Percentiles rank a stretch among this genome's conserved stretches.
Evolutionary conservation across 192 early-diverging fungal genomes (phyloP).

Genomic region (Mortierella claussenii): DNA sequence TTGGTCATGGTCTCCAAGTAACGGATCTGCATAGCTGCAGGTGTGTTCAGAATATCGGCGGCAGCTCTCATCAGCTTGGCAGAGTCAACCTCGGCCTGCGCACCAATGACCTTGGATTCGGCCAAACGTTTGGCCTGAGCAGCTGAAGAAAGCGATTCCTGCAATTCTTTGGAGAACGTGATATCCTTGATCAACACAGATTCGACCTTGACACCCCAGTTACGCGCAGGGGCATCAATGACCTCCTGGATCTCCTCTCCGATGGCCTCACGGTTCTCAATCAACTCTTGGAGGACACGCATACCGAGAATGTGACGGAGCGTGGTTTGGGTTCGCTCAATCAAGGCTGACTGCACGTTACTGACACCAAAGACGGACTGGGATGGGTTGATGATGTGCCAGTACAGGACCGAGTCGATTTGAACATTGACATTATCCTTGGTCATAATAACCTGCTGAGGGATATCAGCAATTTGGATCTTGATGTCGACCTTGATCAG

Average conservation of each 20-base stretch:
- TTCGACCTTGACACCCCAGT: conserved; percentile 85
- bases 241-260: conserved; percentile 87
- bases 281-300: conserved; percentile 85
- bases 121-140: conserved; percentile 92
- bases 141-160: conserved; percentile 85
- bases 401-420: conserved; percentile 91
- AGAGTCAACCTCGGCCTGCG: conserved; percentile 85
- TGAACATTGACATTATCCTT: conserved; percentile 90
- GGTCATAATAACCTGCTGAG: conserved; percentile 81
- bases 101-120: conserved; percentile 91
- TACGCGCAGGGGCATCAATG: conserved; percentile 79
- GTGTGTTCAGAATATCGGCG: conserved; percentile 88
- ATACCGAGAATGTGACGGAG: conserved; percentile 86
- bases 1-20: conserved; percentile 86
- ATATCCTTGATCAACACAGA: conserved; percentile 92
- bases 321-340: conserved; percentile 94
- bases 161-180: conserved; percentile 76
- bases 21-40: conserved; percentile 87
- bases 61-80: conserved; percentile 94
- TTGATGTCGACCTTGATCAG: conserved; percentile 61
- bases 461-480: conserved; percentile 64
- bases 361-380: conserved; percentile 84
- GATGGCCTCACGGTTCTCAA: conserved; percentile 91
- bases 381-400: conserved; percentile 85
- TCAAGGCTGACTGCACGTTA: conserved; percentile 70